Base-by-base conservation (phyloP, 805 yeast species). In the Cyberlindnera petersonii region DNA sequence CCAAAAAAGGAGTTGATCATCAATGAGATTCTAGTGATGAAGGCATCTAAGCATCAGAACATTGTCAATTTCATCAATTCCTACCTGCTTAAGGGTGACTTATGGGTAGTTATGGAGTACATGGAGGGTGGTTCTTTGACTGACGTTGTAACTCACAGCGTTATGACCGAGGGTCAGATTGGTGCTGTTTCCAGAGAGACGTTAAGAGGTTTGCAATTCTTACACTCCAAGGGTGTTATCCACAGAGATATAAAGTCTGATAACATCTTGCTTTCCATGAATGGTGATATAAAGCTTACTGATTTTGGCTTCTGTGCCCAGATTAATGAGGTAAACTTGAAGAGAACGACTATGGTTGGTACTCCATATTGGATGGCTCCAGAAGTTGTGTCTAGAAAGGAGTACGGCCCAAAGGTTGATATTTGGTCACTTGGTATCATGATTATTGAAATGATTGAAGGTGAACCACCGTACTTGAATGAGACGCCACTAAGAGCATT, bases 351-450 rank as follows among this genome's bases (percentile, higher is more conserved):
- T 5, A 87, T 93, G 95, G 98, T 93, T 14, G 99, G 99, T 13
- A 93, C 99, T 0, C 98, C 99, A 11, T 93, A 93, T 61, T 93
- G 99, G 99, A 93, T 93, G 99, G 99, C 99, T 0, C 99, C 99
- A 1, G 99, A 93, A 61, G 96, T 93, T 38, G 96, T 93, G 20
- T 79, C 89, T 15, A 78, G 94, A 52, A 89, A 88, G 60, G 96
- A 89, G 57, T 93, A 93, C 58, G 98, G 95, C 24, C 93, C 95
- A 33, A 89, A 93, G 59, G 96, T 93, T 31, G 99, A 93, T 64
- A 82, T 93, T 35, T 93, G 99, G 99, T 87, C 96, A 7, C 66
- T 93, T 46, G 98, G 99, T 49, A 93, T 93, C 49, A 93, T 93
- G 98, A 81, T 86, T 16, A 93, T 93, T 55, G 99, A 93, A 65